Evolutionary conservation across 2,329 filamentous ascomycete species (phyloP).

Genomic region (Talaromyces sp.): DNA sequence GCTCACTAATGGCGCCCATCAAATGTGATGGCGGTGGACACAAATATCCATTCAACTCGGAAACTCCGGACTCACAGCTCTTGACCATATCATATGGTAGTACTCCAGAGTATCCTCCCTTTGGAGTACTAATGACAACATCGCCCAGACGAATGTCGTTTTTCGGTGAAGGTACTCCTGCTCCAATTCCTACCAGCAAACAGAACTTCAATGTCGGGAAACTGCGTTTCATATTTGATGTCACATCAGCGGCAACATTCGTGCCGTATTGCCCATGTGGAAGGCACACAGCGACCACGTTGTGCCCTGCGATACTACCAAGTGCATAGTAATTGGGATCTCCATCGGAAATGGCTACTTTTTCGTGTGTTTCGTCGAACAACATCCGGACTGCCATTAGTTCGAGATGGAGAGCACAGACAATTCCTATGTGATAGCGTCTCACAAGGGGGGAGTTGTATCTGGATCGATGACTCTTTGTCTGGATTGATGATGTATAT

Average conservation of each 20-base stretch:
- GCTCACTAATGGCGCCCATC: slow-evolving; percentile 6
- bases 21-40: slow-evolving; percentile 3
- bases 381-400: slow-evolving; percentile 19
- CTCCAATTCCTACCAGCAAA: slow-evolving; percentile 23
- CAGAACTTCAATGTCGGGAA: slow-evolving; percentile 18
- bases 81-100: slow-evolving; percentile 15
- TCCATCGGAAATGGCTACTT: not conserved
- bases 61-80: slow-evolving; percentile 1
- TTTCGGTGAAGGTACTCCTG: slow-evolving; percentile 15
- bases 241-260: slow-evolving; percentile 15
- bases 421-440: slow-evolving; percentile 22
- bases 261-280: slow-evolving; percentile 19
- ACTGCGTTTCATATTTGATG: slow-evolving; percentile 16
- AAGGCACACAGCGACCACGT: slow-evolving; percentile 20
- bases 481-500: not conserved
- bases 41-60: slow-evolving; percentile 4
- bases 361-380: slow-evolving; percentile 18
- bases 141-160: slow-evolving; percentile 20
- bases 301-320: slow-evolving; percentile 19
- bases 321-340: slow-evolving; percentile 23
- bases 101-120: slow-evolving; percentile 11
- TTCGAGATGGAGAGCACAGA: slow-evolving; percentile 22
- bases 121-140: slow-evolving; percentile 20
- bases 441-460: not conserved
- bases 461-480: not conserved